Conservation (phyloP, 768 basidiomycete species). For the Tricholoma saponaceum region DNA sequence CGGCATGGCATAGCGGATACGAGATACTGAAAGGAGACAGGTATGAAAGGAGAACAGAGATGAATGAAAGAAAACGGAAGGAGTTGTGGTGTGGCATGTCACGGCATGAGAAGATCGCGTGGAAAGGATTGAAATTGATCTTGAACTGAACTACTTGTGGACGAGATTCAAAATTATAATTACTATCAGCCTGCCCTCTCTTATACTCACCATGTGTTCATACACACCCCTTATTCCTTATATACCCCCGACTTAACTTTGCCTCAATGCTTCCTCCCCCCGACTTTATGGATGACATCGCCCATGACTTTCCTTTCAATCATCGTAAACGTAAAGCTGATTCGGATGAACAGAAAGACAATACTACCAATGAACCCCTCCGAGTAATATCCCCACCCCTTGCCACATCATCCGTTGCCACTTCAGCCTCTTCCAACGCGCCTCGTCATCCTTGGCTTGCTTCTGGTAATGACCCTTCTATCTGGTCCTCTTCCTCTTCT, state of each 20-base stretch:
- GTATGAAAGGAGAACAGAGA: slow-evolving; percentile 14
- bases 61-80: slow-evolving; percentile 3
- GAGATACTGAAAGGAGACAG: slow-evolving; percentile 8
- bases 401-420: slow-evolving; percentile 10
- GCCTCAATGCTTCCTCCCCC: slow-evolving; percentile 15
- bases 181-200: slow-evolving; percentile 2
- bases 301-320: not conserved
- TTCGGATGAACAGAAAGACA: slow-evolving; percentile 39
- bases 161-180: too few relatives aligned
- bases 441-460: slow-evolving; percentile 40
- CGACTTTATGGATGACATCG: slow-evolving; percentile 49
- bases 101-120: slow-evolving; percentile 32
- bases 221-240: slow-evolving; percentile 26
- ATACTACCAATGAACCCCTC: slow-evolving; percentile 19
- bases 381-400: slow-evolving; percentile 27
- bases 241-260: slow-evolving; percentile 20
- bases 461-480: slow-evolving; percentile 16
- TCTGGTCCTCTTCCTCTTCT: slow-evolving; percentile 27
- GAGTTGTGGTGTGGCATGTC: slow-evolving; percentile 26
- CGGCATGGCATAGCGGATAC: slow-evolving; percentile 9
- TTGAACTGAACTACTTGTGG: slow-evolving; percentile 10
- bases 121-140: slow-evolving; percentile 11
- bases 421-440: slow-evolving; percentile 15
- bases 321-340: slow-evolving; percentile 69
- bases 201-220: slow-evolving; percentile 37